Base-by-base conservation (phyloP, 371 early-diverging fungal genomes). In the Haplosporangium sp. region DNA sequence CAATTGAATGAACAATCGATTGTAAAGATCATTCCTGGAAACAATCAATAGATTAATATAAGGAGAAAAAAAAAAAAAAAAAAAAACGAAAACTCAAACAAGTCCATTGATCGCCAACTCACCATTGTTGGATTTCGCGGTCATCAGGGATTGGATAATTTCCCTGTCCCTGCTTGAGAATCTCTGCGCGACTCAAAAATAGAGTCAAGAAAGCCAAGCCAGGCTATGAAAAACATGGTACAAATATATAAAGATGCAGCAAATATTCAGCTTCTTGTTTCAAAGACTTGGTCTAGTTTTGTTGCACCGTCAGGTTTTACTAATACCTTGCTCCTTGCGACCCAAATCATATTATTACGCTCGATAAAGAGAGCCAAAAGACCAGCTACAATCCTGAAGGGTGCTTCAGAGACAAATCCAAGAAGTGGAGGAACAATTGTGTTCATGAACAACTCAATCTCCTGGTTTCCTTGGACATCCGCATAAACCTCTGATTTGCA, bases 161-260 rank as follows among this genome's bases (percentile, higher is more conserved):
- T 35, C 90, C 90, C 35, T 87, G 90, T 8, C 92, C 92, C 83
- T 95, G 94, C 74, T 82, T 94, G 62, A 98, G 83, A 45, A 94
- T 92, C 76, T 96, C 97, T 11, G 96, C 96, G 48, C 98, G 94
- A 20, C 93, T 93, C 65, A 98, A 86, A 38, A 97, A 88, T 87
- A 97, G 88, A 0, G 97, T 96, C 84, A 98, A 86, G 45, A 97
- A 89, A 1, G 93, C 93, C 67, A 97, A 86, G 3, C 97, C 98
- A 53, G 92, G 92, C 86, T 55, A 55, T 27, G 3, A 13, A 9
- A 20, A 2, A 20, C 5, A 55, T 7, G 9, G 44, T 34, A 55
- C 6, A 19, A 55, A 2, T n/a, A 50, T 27, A 27, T 27, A 27
- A 27, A 27, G 27, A 27, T 27, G 27, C 27, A 27, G 27, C 27